Conservation (phyloP, 768 basidiomycete species). For the Piloderma croceum region DNA sequence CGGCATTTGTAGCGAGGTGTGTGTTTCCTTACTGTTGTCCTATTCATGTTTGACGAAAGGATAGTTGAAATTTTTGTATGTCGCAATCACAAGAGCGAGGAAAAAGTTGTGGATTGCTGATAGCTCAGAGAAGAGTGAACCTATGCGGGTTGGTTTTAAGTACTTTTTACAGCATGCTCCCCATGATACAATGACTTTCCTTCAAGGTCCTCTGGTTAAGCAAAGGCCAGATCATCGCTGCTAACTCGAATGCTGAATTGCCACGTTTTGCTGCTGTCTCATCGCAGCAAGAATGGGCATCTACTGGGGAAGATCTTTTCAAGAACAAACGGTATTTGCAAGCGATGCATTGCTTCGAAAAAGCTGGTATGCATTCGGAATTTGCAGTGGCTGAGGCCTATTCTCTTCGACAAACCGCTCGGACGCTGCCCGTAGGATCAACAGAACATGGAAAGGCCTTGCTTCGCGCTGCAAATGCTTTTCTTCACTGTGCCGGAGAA, state of each 20-base stretch:
- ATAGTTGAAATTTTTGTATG: constrained; percentile 64
- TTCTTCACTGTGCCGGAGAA: constrained; percentile 24
- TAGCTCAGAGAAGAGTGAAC: constrained; percentile 48
- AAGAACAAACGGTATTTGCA: constrained; percentile 43
- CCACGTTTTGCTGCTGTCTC: constrained; percentile 54
- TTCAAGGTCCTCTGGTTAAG: constrained; percentile 44
- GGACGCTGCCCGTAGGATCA: constrained; percentile 19
- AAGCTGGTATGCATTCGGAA: constrained; percentile 40
- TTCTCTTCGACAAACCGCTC: constrained; percentile 47
- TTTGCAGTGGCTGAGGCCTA: constrained; percentile 47
- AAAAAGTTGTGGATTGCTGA: constrained; percentile 71
- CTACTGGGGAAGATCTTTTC: constrained; percentile 34
- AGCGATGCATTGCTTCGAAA: constrained; percentile 49
- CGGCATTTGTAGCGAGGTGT: constrained; percentile 54
- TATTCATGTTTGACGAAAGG: background rate
- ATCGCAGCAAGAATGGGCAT: constrained; percentile 40
- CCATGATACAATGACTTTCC: constrained; percentile 1
- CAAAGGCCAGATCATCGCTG: constrained; percentile 42
- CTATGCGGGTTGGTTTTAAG: constrained; percentile 48
- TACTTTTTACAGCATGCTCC: too few relatives aligned
- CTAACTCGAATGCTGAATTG: constrained; percentile 40
- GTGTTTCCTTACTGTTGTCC: constrained; percentile 3
- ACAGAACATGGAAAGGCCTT: constrained; percentile 21
- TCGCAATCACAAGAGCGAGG: constrained; percentile 64
- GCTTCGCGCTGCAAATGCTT: constrained; percentile 30